Evolutionary conservation across 2,329 filamentous ascomycete species (phyloP).

Genomic region (Trichoderma sp.): DNA sequence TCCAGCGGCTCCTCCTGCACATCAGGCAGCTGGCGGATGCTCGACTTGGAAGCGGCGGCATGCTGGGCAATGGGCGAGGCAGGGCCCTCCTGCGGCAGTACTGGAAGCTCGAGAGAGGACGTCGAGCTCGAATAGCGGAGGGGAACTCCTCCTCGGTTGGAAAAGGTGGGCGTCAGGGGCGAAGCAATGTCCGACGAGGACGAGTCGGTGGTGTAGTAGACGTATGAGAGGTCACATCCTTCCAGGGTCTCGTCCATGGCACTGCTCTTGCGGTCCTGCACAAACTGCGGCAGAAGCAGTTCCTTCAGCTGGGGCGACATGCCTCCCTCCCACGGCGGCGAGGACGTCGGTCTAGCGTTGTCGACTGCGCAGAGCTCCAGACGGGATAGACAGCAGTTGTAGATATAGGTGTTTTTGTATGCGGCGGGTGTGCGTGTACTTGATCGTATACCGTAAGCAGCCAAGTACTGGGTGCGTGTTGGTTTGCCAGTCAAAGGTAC

Average conservation of each 20-base stretch:
- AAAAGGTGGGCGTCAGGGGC: constrained; percentile 73
- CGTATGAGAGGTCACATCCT: constrained; percentile 43
- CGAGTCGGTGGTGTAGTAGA: constrained; percentile 55
- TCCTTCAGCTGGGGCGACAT: constrained; percentile 58
- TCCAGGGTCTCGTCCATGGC: constrained; percentile 47
- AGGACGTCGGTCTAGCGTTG: constrained; percentile 10
- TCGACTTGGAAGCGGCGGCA: constrained; percentile 53
- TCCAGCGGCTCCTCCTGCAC: constrained; percentile 83
- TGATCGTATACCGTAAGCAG: background rate
- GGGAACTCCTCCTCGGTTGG: constrained; percentile 61
- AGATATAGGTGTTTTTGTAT: background rate
- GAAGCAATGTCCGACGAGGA: constrained; percentile 70
- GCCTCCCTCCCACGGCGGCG: constrained; percentile 28
- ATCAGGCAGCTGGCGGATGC: constrained; percentile 73
- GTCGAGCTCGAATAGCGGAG: constrained; percentile 72
- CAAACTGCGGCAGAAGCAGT: constrained; percentile 57
- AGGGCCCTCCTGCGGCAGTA: constrained; percentile 31
- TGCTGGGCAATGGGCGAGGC: constrained; percentile 42
- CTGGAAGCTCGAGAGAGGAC: constrained; percentile 72
- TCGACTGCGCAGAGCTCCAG: background rate
- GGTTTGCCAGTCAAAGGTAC: background rate
- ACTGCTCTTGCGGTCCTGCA: constrained; percentile 54
- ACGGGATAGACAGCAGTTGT: background rate
- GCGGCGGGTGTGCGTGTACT: background rate
- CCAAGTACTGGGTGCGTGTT: background rate